Evolutionary conservation across 2,329 filamentous ascomycete genomes (phyloP).

Genomic region (Plenodomus tracheiphilus): DNA sequence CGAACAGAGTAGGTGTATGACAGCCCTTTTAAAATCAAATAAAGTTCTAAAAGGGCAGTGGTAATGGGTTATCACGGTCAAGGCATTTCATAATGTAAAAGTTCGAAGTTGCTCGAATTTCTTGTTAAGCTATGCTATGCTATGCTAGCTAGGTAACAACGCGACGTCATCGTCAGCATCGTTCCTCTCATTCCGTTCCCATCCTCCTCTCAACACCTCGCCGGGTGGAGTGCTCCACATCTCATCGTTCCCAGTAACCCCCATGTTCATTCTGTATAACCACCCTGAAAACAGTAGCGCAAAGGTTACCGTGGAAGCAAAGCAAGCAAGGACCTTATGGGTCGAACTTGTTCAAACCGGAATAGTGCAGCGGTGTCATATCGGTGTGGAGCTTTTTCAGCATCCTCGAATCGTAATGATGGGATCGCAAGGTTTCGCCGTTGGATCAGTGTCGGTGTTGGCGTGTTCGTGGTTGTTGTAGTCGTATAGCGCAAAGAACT

Average conservation of each 20-base stretch:
- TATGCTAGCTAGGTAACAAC: neutral
- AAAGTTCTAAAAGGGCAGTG: no score
- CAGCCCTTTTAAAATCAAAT: no score
- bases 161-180: constrained; percentile 6
- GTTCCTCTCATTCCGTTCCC: neutral
- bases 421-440: constrained; percentile 8
- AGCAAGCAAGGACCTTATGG: constrained; percentile 24
- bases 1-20: no score
- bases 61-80: neutral
- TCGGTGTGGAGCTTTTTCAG: constrained; percentile 27
- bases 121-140: neutral
- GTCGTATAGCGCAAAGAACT: constrained; percentile 13
- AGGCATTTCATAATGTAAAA: neutral
- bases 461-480: neutral
- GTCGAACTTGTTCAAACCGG: constrained; percentile 27
- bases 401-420: constrained; percentile 12
- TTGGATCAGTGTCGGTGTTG: neutral
- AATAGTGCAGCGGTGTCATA: constrained; percentile 18
- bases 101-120: neutral
- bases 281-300: constrained; percentile 26
- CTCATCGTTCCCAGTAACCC: neutral
- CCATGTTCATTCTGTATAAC: neutral
- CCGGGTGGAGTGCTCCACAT: neutral
- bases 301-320: constrained; percentile 30
- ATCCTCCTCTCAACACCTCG: constrained; percentile 26